phyloP scores from a whole-genome alignment of 768 basidiomycete genomes.

The Podaxis sp. region DNA sequence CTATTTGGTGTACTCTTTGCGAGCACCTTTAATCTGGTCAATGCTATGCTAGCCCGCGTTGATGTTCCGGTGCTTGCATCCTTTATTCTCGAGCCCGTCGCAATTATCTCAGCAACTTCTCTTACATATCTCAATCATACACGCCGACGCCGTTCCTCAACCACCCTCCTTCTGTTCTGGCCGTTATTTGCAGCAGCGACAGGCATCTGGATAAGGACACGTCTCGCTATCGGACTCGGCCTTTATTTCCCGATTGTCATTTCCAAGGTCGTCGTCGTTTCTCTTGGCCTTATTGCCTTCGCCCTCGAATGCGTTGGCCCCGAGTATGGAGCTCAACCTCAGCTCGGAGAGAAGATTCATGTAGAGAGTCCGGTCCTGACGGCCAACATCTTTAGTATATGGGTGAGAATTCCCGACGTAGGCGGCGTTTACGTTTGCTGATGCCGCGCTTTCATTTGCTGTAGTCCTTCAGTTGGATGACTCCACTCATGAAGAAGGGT shows the following conservation, averaged over 20 bases:
- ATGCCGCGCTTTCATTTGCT: neutral
- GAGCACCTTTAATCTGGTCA: constrained; percentile 43
- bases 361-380: constrained; percentile 70
- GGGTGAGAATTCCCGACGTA: constrained; percentile 33
- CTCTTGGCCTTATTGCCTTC: constrained; percentile 56
- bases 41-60: constrained; percentile 35
- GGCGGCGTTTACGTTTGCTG: neutral
- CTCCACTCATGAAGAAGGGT: constrained; percentile 72
- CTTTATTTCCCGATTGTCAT: constrained; percentile 36
- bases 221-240: constrained; percentile 30
- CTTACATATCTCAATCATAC: constrained; percentile 72
- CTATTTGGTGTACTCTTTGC: constrained; percentile 45
- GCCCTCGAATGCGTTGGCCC: constrained; percentile 70
- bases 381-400: constrained; percentile 80
- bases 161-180: constrained; percentile 80
- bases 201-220: constrained; percentile 62
- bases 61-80: constrained; percentile 46
- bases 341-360: constrained; percentile 30
- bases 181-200: constrained; percentile 57
- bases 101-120: constrained; percentile 44
- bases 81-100: constrained; percentile 59
- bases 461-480: constrained; percentile 85
- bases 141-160: constrained; percentile 67
- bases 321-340: constrained; percentile 38
- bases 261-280: constrained; percentile 42